Percentiles rank a stretch among this genome's conserved stretches.
phyloP scores from a whole-genome alignment of 1,139 yeast genomes.

The Yamadazyma triangularis region DNA sequence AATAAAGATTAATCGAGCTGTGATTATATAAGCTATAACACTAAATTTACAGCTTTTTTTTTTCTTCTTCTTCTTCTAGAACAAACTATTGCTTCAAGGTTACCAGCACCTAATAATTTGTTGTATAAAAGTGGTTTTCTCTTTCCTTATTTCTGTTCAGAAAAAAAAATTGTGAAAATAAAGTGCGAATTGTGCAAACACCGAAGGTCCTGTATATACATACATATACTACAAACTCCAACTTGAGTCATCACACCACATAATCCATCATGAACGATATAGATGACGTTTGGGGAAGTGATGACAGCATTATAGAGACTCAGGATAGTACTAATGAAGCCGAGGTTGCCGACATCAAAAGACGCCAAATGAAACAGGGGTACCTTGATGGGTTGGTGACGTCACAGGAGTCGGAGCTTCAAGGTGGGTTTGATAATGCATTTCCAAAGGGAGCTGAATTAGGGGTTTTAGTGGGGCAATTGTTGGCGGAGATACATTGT shows the following conservation, averaged over 20 bases:
- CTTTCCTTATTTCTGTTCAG: too few species aligned
- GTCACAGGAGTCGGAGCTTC: slow-evolving; percentile 70
- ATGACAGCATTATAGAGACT: slow-evolving; percentile 23
- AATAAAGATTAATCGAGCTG: too few species aligned
- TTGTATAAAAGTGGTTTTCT: too few species aligned
- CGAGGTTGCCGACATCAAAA: slow-evolving; percentile 33
- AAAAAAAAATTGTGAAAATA: too few species aligned
- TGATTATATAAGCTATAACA: too few species aligned
- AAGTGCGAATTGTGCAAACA: too few species aligned
- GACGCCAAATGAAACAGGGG: slow-evolving; percentile 79
- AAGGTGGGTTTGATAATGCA: slow-evolving; percentile 76
- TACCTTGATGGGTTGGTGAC: slow-evolving; percentile 74
- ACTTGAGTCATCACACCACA: too few species aligned
- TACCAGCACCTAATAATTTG: slow-evolving; percentile 9
- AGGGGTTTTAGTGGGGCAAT: slow-evolving; percentile 62
- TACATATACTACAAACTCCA: too few species aligned
- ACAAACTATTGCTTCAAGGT: slow-evolving; percentile 7
- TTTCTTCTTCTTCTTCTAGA: too few species aligned
- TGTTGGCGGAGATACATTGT: slow-evolving; percentile 44
- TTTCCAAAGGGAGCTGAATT: slow-evolving; percentile 70
- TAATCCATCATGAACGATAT: too few species aligned
- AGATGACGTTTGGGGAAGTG: slow-evolving; percentile 46
- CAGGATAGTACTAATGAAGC: slow-evolving; percentile 7
- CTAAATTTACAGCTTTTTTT: too few species aligned
- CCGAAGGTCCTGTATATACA: too few species aligned